phyloP scores from a whole-genome alignment of 2,329 filamentous ascomycete species.

The Hymenoscyphus linearis region DNA sequence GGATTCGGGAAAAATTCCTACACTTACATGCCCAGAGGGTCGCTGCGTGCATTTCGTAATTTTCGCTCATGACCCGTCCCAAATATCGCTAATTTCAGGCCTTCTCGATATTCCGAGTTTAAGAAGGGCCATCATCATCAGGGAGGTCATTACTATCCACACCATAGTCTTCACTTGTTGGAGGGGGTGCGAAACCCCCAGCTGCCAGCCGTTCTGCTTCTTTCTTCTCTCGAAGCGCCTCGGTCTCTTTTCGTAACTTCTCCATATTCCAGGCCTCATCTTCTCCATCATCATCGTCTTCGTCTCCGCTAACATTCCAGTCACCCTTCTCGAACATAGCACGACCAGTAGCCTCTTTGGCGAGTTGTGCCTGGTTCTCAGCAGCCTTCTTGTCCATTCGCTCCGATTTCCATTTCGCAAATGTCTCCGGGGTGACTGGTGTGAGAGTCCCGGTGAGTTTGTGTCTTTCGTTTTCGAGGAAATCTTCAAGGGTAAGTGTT shows the following conservation, averaged over 20 bases:
- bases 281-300: conserved; percentile 42
- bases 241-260: conserved; percentile 78
- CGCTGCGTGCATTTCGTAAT: background rate
- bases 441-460: conserved; percentile 89
- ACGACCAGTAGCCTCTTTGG: conserved; percentile 93
- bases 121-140: conserved; percentile 22
- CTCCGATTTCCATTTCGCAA: conserved; percentile 96
- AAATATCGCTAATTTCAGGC: conserved; percentile 25
- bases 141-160: conserved; percentile 13
- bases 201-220: conserved; percentile 63
- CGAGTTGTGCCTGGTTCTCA: conserved; percentile 81
- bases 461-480: conserved; percentile 91
- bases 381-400: conserved; percentile 92
- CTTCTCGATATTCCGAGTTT: conserved; percentile 6
- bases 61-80: conserved; percentile 8
- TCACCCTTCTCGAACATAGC: conserved; percentile 95
- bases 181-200: conserved; percentile 12
- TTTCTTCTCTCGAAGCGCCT: conserved; percentile 65
- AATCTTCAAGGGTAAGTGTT: conserved; percentile 94
- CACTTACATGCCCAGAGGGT: background rate
- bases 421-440: conserved; percentile 86
- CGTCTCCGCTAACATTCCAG: conserved; percentile 67
- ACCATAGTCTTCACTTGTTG: conserved; percentile 19
- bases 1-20: background rate
- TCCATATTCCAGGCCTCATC: conserved; percentile 70